Conservation (phyloP, 805 yeast species). For the Ogataea thermomethanolica region DNA sequence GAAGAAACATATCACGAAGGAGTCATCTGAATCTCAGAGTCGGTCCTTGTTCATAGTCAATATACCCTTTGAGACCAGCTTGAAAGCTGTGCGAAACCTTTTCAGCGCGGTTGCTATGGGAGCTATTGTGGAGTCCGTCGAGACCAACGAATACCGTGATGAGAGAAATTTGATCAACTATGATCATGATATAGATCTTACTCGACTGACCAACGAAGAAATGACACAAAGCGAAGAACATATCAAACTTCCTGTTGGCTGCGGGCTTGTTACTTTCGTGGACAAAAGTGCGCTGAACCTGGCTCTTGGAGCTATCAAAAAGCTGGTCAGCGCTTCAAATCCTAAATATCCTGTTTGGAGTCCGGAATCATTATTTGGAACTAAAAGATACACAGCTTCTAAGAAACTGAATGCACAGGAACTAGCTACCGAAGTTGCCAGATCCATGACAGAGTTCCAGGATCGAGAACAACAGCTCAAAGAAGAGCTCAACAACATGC, state of each 20-base stretch:
- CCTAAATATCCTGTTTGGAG: slow-evolving; percentile 39
- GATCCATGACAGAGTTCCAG: slow-evolving; percentile 64
- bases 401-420: slow-evolving; percentile 46
- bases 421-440: slow-evolving; percentile 54
- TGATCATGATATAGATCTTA: slow-evolving; percentile 48
- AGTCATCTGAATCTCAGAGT: slow-evolving; percentile 41
- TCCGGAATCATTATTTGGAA: slow-evolving; percentile 31
- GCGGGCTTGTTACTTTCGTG: slow-evolving; percentile 70
- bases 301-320: slow-evolving; percentile 61
- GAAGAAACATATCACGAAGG: slow-evolving; percentile 55
- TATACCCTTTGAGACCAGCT: slow-evolving; percentile 61
- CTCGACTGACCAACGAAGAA: slow-evolving; percentile 56
- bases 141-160: slow-evolving; percentile 33
- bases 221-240: slow-evolving; percentile 31
- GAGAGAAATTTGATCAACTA: slow-evolving; percentile 28
- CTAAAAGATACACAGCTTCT: slow-evolving; percentile 41
- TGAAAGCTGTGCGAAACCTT: slow-evolving; percentile 50
- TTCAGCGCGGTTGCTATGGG: slow-evolving; percentile 61
- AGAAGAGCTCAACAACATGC: slow-evolving; percentile 52
- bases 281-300: slow-evolving; percentile 66
- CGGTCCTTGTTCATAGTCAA: slow-evolving; percentile 73
- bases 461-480: slow-evolving; percentile 61
- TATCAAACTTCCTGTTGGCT: slow-evolving; percentile 62
- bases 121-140: slow-evolving; percentile 51
- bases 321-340: slow-evolving; percentile 32